Conservation (phyloP, 2,329 filamentous ascomycete species). For the Colletotrichum viniferum region DNA sequence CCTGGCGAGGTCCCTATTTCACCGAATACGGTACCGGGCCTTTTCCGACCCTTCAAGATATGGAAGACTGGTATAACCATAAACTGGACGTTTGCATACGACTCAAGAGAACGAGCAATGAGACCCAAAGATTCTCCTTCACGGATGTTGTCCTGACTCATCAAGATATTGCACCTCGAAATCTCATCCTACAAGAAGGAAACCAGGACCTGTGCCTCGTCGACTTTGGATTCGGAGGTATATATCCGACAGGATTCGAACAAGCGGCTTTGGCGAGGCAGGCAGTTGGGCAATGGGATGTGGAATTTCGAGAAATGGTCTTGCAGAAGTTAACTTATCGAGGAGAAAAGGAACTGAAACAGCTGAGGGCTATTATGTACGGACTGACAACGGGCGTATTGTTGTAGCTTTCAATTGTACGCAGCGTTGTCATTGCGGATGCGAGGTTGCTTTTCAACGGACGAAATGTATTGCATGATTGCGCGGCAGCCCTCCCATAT, state of each 20-base stretch:
- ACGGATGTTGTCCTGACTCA: not conserved
- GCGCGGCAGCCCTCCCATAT: rapidly evolving
- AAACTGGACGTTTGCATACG: not conserved
- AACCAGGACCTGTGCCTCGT: not conserved
- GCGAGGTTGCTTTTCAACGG: not conserved
- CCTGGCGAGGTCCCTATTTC: not conserved
- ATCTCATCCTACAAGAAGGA: not conserved
- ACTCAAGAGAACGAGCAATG: not conserved
- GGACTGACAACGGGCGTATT: not conserved
- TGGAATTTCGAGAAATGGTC: not conserved
- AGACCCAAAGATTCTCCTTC: not conserved
- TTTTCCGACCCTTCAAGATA: not conserved
- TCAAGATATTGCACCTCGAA: not conserved
- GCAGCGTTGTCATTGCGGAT: rapidly evolving
- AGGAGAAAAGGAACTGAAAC: not conserved
- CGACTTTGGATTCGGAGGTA: not conserved
- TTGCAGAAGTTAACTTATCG: not conserved
- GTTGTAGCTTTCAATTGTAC: not conserved
- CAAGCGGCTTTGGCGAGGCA: not conserved
- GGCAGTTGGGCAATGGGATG: not conserved
- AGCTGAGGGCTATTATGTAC: not conserved
- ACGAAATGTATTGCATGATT: not conserved
- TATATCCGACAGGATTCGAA: not conserved
- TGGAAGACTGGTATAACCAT: not conserved
- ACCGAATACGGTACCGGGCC: not conserved